Percentiles rank a stretch among this genome's conserved stretches.
phyloP scores from a whole-genome alignment of 495 filamentous ascomycete genomes.

The Melanomma pulvis-pyrius region DNA sequence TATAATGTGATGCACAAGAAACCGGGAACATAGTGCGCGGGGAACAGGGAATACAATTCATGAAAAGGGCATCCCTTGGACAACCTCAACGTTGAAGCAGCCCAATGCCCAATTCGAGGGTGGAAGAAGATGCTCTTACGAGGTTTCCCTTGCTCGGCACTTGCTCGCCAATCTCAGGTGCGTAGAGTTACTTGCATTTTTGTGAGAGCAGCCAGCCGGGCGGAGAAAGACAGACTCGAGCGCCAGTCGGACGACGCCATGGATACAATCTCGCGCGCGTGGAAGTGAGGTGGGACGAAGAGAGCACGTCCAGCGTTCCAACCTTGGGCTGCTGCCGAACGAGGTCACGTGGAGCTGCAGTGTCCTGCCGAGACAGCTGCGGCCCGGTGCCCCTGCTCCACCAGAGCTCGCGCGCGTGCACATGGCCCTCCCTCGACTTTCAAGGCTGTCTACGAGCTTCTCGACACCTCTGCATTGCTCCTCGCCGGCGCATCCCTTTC shows the following conservation, averaged over 20 bases:
- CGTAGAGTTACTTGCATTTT: conserved; percentile 47
- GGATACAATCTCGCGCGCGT: not conserved
- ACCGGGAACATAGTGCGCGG: not conserved
- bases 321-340: not conserved
- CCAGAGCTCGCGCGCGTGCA: not conserved
- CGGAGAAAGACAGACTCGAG: conserved; percentile 54
- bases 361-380: not conserved
- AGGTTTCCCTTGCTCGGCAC: not conserved
- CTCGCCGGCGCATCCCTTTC: conserved; percentile 7
- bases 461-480: not conserved
- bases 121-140: conserved; percentile 8
- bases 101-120: not conserved
- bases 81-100: not conserved
- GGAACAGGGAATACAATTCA: not conserved
- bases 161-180: not conserved
- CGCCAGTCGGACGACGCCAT: conserved; percentile 43
- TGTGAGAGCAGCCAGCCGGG: conserved; percentile 52
- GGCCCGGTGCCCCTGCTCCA: not conserved
- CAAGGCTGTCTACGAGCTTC: conserved; percentile 1
- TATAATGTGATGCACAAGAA: no score
- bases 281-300: not conserved
- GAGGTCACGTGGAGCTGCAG: not conserved
- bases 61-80: not conserved
- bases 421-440: not conserved
- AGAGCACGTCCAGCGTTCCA: not conserved